Base-by-base conservation (phyloP, 2,329 filamentous ascomycete genomes). In the Penicillium hesseltinei region DNA sequence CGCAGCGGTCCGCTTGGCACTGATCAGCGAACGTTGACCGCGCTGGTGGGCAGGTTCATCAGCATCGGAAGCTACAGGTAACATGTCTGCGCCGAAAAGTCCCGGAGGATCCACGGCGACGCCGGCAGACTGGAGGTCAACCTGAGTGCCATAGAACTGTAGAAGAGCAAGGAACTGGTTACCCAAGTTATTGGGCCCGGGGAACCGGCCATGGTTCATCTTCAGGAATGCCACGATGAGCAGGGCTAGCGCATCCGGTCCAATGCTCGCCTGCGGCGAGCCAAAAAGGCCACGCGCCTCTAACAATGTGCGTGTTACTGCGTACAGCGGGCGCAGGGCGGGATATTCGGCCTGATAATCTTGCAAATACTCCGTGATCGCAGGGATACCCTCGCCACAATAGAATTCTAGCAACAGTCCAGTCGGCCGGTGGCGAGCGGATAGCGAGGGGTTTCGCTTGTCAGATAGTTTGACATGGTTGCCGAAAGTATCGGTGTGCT, bases 201-300 rank as follows among this genome's bases (percentile, higher is more conserved):
- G 59, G 51, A 66, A 74, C 46, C 67, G 64, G 56, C 65, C 72
- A 31, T 75, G 72, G 33, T 71, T 71, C 59, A 80, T 73, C 60
- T 80, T 80, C 29, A 86, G 69, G 29, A 80, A 78, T 5, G 82
- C 81, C 15, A 82, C 79, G 19, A 86, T 69, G 75, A 86, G 81
- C 73, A 85, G 81, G 64, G 84, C 78, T 10, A 85, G 71, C 13
- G 78, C 74, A 64, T 86, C 84, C 0, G 82, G 79, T 17, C 78
- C 78, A 35, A 86, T 69, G 2, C 82, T 81, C n/a, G 79, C 78
- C 3, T 69, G 65, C 53, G 72, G 77, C 19, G 80, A 75, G 51
- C 81, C 78, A 33, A 77, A 75, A 2, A 87, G 67, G 25, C 75
- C 76, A 39, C 81, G 78, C 23, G 80, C 72, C 51, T 82, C 76